Evolutionary conservation across 495 filamentous ascomycete species (phyloP).

Genomic region (Penicillium lividum): DNA sequence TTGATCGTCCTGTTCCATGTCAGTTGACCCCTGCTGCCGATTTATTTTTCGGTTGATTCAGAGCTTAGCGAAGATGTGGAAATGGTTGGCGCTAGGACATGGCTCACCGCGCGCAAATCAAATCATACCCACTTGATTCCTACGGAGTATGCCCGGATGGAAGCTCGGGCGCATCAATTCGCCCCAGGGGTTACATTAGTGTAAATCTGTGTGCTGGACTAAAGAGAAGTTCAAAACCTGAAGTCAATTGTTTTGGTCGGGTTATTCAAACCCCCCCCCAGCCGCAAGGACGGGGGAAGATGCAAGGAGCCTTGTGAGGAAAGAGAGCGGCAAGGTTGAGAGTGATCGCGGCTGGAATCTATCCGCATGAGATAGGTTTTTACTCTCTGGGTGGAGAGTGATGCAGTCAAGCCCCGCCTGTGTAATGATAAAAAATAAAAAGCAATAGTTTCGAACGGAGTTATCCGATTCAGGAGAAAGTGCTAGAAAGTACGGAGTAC

Average conservation of each 20-base stretch:
- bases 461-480: conserved; percentile 10
- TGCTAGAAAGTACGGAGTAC: no score
- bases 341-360: not conserved
- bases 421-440: conserved; percentile 22
- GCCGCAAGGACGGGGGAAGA: conserved; percentile 24
- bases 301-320: conserved; percentile 30
- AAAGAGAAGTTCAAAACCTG: not conserved
- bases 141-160: not conserved
- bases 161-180: conserved; percentile 1
- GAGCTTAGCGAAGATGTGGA: not conserved
- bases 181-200: not conserved
- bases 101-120: not conserved
- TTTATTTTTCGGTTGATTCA: not conserved
- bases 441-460: conserved; percentile 3
- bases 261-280: conserved; percentile 12
- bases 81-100: not conserved
- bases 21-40: conserved; percentile 16
- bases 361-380: conserved; percentile 25
- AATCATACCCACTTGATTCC: not conserved
- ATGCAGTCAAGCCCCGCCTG: conserved; percentile 21
- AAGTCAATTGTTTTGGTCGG: not conserved
- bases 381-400: not conserved
- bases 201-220: not conserved
- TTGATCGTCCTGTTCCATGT: conserved; percentile 9
- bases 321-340: conserved; percentile 12